Conservation (phyloP, 768 basidiomycete species). For the Amanita brunnescens region DNA sequence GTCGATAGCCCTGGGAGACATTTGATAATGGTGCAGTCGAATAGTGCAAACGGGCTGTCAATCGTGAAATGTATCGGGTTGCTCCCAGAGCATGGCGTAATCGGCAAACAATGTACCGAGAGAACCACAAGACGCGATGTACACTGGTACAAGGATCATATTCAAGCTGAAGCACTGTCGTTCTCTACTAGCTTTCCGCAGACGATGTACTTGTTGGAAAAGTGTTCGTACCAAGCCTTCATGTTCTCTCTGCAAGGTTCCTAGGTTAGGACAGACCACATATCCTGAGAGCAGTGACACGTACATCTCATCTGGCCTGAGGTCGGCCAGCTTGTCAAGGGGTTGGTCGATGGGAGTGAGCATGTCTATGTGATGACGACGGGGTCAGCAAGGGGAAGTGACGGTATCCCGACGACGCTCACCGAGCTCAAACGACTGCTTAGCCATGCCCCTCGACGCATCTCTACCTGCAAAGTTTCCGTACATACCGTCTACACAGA, state of each 20-base stretch:
- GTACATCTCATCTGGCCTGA: constrained; percentile 76
- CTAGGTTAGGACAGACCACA: not conserved
- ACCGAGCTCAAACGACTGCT: constrained; percentile 94
- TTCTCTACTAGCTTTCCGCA: constrained; percentile 87
- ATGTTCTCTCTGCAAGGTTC: constrained; percentile 69
- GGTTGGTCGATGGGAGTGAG: constrained; percentile 82
- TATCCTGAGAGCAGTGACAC: constrained; percentile 19
- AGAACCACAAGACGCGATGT: not conserved
- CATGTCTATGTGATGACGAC: constrained; percentile 54
- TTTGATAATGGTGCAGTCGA: too few species aligned
- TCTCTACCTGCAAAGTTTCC: constrained; percentile 97
- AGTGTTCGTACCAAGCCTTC: constrained; percentile 93
- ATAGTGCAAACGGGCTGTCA: too few species aligned
- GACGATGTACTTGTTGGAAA: constrained; percentile 85
- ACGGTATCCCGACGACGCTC: constrained; percentile 16
- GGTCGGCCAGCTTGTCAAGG: constrained; percentile 74
- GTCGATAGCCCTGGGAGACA: too few species aligned
- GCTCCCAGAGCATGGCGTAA: too few species aligned
- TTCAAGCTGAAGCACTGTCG: constrained; percentile 33
- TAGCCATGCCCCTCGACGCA: constrained; percentile 95
- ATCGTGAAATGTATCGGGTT: too few species aligned
- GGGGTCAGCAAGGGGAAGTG: not conserved
- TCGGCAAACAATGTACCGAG: not conserved
- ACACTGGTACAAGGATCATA: not conserved
- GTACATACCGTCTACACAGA: constrained; percentile 76